Percentiles rank a stretch among this genome's conserved stretches.
These are phyloP conservation scores for Mrakia blollopis DNA, from an alignment of 768 basidiomycete species.

Conservation along the genomic window DNA sequence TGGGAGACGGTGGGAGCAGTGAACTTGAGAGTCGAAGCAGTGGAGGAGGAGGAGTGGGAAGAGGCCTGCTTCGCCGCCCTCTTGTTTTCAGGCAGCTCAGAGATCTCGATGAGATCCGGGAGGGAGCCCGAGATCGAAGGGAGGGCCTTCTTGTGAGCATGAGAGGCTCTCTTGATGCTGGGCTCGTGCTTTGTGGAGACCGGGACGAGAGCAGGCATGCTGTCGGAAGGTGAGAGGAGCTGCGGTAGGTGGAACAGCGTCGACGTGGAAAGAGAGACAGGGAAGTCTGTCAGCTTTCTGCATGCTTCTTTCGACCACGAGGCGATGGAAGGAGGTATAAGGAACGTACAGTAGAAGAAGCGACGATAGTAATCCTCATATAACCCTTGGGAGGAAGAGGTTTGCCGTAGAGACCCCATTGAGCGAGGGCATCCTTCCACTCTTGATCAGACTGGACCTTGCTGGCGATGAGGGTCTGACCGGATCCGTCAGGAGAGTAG, in stretches of 20 bases:
- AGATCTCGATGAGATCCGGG: background rate
- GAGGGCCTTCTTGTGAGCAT: background rate
- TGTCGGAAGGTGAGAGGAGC: background rate
- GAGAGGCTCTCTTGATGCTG: background rate
- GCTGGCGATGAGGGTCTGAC: constrained; percentile 18
- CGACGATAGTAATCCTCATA: constrained; percentile 5
- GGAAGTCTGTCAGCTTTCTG: constrained; percentile 1
- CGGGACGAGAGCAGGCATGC: background rate
- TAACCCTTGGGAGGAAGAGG: constrained; percentile 11
- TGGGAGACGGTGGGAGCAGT: background rate
- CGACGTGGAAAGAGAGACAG: constrained; percentile 1
- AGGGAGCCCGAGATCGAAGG: background rate
- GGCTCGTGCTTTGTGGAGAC: background rate
- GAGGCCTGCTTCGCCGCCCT: background rate
- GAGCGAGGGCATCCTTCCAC: background rate
- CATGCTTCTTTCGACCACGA: background rate
- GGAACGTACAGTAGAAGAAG: background rate
- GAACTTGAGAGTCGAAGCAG: background rate
- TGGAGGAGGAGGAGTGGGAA: background rate
- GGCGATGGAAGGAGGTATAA: background rate
- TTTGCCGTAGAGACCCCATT: background rate
- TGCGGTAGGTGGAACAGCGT: constrained; percentile 2
- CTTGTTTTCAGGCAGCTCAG: background rate
- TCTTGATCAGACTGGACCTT: background rate
- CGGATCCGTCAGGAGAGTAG: constrained; percentile 8